Evolutionary conservation across 2,329 filamentous ascomycete genomes (phyloP), one percentile per base, ranked within the genome.

Genomic region (Monilinia aucupariae): DNA sequence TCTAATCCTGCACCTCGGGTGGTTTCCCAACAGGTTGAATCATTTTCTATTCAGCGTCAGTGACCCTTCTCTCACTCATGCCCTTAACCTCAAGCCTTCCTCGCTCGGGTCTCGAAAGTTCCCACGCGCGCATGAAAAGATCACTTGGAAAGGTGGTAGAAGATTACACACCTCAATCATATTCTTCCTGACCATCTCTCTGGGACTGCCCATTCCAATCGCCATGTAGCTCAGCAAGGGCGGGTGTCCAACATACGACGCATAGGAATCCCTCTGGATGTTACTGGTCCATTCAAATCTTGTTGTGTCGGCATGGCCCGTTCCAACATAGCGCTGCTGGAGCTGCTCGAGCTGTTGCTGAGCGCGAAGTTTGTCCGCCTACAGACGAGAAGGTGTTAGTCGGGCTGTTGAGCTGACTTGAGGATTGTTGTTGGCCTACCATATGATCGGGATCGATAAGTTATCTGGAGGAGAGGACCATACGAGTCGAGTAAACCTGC

Each of bases 241-340:
- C 20, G 92, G 90, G 75, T 99, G 94, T 25, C 94, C 94, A 68
- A 94, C 84, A 71, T 96, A 92, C 67, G 87, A 92, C 25, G 92
- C 85, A 74, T 93, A 92, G 27, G 89, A 96, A 79, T 99, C 94
- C 75, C 94, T 92, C 74, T 92, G 85, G 74, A 97, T 93, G 79
- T 97, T 99, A 65, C 90, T 92, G 58, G 89, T 89, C 92, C 92
- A 99, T 78, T 99, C 94, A 86, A 94, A 94, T 76, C 91, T 96
- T 32, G 92, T 96, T 17, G 93, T 97, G 79, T 99, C 94, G 50
- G 93, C 91, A 76, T 97, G 92, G 30, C 94, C 94, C 4, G 94
- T 97, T 70, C 94, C 94, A 72, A 99, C 83, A 80, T 94, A 97
- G 73, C 96, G 96, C 73, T 92, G 88, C 78, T 99, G 94, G 22